These are phyloP conservation scores for Phytophthora cajani DNA, from an alignment of 352 stramenopile genomes.

Conservation along the genomic window DNA sequence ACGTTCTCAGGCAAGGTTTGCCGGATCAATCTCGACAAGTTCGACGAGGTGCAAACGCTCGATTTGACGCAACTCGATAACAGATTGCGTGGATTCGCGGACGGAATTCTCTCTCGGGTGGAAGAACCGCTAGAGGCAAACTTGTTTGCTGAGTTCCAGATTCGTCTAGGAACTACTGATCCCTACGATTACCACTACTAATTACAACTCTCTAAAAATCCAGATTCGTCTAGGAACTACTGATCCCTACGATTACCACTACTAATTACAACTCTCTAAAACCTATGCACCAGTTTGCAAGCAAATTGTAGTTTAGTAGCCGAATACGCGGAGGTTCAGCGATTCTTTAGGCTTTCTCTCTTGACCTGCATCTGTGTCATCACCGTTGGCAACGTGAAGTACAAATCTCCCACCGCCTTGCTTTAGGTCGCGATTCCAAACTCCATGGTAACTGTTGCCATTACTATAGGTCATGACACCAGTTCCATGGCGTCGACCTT, in stretches of 20 bases:
- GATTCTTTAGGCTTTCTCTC: conserved; percentile 13
- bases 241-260: conserved; percentile 71
- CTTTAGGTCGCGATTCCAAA: conserved; percentile 89
- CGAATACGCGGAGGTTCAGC: conserved; percentile 52
- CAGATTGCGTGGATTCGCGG: conserved; percentile 54
- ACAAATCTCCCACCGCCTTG: conserved; percentile 83
- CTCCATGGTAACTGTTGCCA: conserved; percentile 84
- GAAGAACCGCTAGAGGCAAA: conserved; percentile 56
- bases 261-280: conserved; percentile 33
- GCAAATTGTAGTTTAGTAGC: conserved; percentile 33
- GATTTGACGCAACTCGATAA: conserved; percentile 63
- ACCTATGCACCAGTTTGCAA: not conserved
- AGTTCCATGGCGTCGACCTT: conserved; percentile 75
- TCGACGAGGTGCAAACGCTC: conserved; percentile 79
- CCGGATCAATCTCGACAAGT: conserved; percentile 81
- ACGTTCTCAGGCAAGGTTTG: conserved; percentile 78
- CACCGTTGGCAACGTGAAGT: conserved; percentile 37
- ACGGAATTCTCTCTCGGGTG: conserved; percentile 59
- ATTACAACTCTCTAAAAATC: conserved; percentile 13
- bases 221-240: conserved; percentile 69
- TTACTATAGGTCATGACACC: conserved; percentile 85
- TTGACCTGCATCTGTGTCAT: conserved; percentile 1
- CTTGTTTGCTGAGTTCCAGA: conserved; percentile 70
- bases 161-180: conserved; percentile 66
- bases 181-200: conserved; percentile 78